Base-by-base conservation (phyloP, 139 green algal genomes). In the Spirogloea muscicola region DNA sequence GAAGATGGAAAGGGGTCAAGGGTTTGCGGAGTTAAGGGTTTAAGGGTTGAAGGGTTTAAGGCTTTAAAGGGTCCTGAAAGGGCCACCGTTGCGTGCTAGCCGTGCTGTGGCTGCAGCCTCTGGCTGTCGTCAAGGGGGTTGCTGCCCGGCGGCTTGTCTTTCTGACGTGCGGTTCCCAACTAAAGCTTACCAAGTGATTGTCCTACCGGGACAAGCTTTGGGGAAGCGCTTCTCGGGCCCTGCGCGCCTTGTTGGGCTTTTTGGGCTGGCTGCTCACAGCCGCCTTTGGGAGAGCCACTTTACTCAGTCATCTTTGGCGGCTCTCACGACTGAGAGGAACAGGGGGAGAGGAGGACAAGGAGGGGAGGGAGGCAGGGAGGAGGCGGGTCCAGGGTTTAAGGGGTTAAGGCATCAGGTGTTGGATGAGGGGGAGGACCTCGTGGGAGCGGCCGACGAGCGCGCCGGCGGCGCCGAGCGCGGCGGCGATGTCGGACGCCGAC, bases 401-500 rank as follows among this genome's bases (percentile, higher is more conserved):
- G n/a, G n/a, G n/a, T n/a, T n/a, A n/a, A n/a, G n/a, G n/a, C n/a
- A n/a, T n/a, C n/a, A n/a, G n/a, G n/a, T n/a, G n/a, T n/a, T n/a
- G n/a, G n/a, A n/a, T n/a, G 58, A 69, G 9, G 7, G 60, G 6
- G 60, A 13, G 37, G 60, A 72, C 63, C 63, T 84, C 29, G 7
- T 76, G 68, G 10, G 57, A 74, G 25, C 68, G 41, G 4, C 68
- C 68, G 9, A 76, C 68, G 3, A 89, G 63, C 33, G 74, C n/a
- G 0, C 40, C 9, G 0, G 44, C 4, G 0, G 81, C 33, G 10
- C 44, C 68, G 9, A 89, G 63, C 0, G 72, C 58, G 6, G 76
- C 44, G 1, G 88, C 46, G 0, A 79, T 86, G 59, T 90, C 86
- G 0, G 86, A 89, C 2, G 85, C 85, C 13, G 55, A 52, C 1